Percentiles rank a stretch among this genome's conserved stretches.
Conservation (phyloP, 164 flowering plant species). For the Euptelea pleiosperma region DNA sequence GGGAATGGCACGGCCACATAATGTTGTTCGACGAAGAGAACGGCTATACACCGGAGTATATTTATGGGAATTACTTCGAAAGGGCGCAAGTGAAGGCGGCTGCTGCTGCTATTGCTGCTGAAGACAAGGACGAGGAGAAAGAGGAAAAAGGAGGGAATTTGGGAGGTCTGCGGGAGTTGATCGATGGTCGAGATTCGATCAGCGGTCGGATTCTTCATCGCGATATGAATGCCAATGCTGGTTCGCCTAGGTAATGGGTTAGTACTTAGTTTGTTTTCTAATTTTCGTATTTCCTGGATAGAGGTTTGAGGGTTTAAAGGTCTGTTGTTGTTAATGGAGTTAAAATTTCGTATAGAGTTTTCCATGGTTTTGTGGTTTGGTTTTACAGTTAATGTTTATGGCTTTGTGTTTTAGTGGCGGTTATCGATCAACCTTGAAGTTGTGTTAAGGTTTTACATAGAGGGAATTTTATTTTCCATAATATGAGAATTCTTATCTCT, state of each 20-base stretch:
- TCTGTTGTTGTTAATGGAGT: too few species aligned
- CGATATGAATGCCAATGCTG: conserved; percentile 50
- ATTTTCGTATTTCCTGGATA: background rate
- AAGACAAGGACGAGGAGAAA: conserved; percentile 17
- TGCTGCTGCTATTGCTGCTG: conserved; percentile 1
- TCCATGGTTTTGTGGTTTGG: too few species aligned
- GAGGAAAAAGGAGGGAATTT: conserved; percentile 43
- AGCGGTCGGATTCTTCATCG: conserved; percentile 65
- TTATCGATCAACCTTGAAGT: too few species aligned
- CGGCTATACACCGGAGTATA: conserved; percentile 80
- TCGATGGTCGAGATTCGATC: conserved; percentile 39
- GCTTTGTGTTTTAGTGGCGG: too few species aligned
- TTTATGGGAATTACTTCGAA: conserved; percentile 94
- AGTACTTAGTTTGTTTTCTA: too few species aligned
- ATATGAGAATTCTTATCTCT: too few species aligned
- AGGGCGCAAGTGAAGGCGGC: conserved; percentile 27
- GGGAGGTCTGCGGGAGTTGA: conserved; percentile 75
- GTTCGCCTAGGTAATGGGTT: conserved; percentile 40
- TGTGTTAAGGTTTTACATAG: too few species aligned
- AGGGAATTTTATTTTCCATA: too few species aligned
- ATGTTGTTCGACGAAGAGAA: conserved; percentile 84
- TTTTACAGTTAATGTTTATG: too few species aligned
- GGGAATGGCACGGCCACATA: conserved; percentile 99
- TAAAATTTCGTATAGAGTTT: too few species aligned
- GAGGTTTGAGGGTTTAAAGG: too few species aligned